Evolutionary conservation across 2,329 filamentous ascomycete species (phyloP).

Genomic region (Neofusicoccum umdonicola): DNA sequence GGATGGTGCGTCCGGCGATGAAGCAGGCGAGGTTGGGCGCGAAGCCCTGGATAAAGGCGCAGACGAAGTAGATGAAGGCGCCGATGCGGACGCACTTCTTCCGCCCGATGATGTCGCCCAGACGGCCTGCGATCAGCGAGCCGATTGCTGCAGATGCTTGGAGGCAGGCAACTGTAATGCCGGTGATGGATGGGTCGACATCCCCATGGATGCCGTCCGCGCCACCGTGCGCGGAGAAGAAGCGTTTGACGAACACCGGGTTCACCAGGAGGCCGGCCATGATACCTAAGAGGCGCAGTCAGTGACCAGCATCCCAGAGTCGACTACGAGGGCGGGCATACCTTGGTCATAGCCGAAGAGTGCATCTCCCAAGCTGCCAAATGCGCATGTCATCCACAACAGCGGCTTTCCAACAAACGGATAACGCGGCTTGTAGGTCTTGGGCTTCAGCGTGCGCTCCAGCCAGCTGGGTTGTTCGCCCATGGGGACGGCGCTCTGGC

Average conservation of each 20-base stretch:
- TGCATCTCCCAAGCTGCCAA: conserved; percentile 42
- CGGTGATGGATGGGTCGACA: conserved; percentile 40
- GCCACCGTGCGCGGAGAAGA: conserved; percentile 40
- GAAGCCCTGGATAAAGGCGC: conserved; percentile 39
- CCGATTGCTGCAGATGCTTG: conserved; percentile 38
- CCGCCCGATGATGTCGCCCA: conserved; percentile 38
- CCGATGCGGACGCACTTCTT: conserved; percentile 38
- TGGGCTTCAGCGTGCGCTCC: conserved; percentile 37
- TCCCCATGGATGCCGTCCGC: conserved; percentile 31
- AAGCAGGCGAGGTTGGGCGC: conserved; percentile 36
- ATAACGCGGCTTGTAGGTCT: conserved; percentile 35
- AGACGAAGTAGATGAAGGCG: conserved; percentile 39
- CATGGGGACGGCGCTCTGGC: too few species aligned
- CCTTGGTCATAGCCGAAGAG: conserved; percentile 45
- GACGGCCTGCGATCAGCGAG: conserved; percentile 34
- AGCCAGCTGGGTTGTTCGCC: conserved; percentile 26
- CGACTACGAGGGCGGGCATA: conserved; percentile 20
- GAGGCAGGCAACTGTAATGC: conserved; percentile 37
- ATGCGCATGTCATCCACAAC: conserved; percentile 40
- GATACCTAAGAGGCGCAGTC: conserved; percentile 30
- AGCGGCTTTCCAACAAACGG: conserved; percentile 38
- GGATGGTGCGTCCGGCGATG: conserved; percentile 34
- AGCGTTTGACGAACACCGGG: conserved; percentile 39
- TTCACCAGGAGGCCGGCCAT: conserved; percentile 43
- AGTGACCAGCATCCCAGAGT: not conserved